Conservation (phyloP, 2,329 filamentous ascomycete species). For the Pseudocercospora ulei region DNA sequence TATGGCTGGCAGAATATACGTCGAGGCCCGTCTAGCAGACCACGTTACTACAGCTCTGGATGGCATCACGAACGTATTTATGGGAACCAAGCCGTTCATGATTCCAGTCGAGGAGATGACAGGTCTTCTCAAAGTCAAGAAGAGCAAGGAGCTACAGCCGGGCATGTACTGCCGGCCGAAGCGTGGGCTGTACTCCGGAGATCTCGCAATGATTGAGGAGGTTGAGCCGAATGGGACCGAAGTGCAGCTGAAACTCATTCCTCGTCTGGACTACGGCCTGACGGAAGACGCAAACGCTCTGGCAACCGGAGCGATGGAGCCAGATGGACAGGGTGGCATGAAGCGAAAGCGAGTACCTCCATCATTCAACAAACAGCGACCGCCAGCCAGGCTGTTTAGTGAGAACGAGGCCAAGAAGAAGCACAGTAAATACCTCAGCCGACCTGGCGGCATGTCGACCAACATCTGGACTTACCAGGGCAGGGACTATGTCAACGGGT, state of each 20-base stretch:
- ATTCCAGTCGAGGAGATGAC: slow-evolving; percentile 97
- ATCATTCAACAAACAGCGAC: slow-evolving; percentile 50
- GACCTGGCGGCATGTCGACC: slow-evolving; percentile 42
- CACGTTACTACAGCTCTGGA: slow-evolving; percentile 77
- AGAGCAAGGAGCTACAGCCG: slow-evolving; percentile 72
- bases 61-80: slow-evolving; percentile 79
- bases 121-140: slow-evolving; percentile 80
- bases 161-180: slow-evolving; percentile 79
- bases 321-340: slow-evolving; percentile 33
- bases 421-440: slow-evolving; percentile 54
- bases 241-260: slow-evolving; percentile 76
- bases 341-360: slow-evolving; percentile 64
- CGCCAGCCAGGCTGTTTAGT: slow-evolving; percentile 83
- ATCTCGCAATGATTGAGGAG: slow-evolving; percentile 84
- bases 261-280: slow-evolving; percentile 80
- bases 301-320: slow-evolving; percentile 30
- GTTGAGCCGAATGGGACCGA: slow-evolving; percentile 89
- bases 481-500: slow-evolving; percentile 86
- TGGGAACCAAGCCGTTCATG: slow-evolving; percentile 72
- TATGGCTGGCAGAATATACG: slow-evolving; percentile 92
- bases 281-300: slow-evolving; percentile 62
- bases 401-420: slow-evolving; percentile 86
- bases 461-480: slow-evolving; percentile 77
- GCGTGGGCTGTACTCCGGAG: slow-evolving; percentile 71
- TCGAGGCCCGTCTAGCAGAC: slow-evolving; percentile 78